Base-by-base conservation (phyloP, 306 rosid genomes). In the Casuarina equisetifolia region DNA sequence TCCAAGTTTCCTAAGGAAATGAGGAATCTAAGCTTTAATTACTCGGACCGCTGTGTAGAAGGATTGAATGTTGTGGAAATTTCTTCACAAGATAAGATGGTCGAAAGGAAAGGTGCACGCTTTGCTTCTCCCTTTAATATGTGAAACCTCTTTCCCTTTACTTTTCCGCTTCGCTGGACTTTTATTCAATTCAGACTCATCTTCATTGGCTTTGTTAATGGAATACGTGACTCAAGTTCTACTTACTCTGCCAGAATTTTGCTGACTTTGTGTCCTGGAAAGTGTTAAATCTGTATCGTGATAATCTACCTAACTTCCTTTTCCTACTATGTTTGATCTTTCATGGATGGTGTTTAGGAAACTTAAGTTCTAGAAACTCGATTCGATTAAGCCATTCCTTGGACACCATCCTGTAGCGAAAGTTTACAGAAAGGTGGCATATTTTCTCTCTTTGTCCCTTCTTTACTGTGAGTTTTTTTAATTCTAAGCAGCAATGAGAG, bases 121-220 rank as follows among this genome's bases (percentile, higher is more conserved):
- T 50, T 68, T 80, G 64, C 54, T 55, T 80, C 49, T 58, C 70
- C 76, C 77, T 64, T 84, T 55, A 81, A 79, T 61, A 64, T 63
- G 75, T 42, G 66, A 67, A 52, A 69, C 48, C 72, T 69, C 67
- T 35, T 3, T 66, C 40, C 44, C 57, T 75, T 69, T 57, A 39
- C 15, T 36, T 50, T 64, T 7, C 54, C 69, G 12, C 70, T 70
- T 35, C 39, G 15, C 32, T 70, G 52, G 39, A 50, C 78, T 79
- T 80, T 20, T 55, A 50, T 13, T 74, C 80, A 81, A 51, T 43
- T 52, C 67, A 53, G n/a, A 70, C 46, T 50, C 13, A 9, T 32
- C 61, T 16, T 64, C 8, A 10, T 42, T 61, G 35, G 40, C 5
- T 3, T 17, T 42, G 46, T 36, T 5, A 61, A 39, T 15, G 70